These are phyloP conservation scores for Suhomyces panamericanus DNA, from an alignment of 1,139 yeast genomes.

Conservation along the genomic window DNA sequence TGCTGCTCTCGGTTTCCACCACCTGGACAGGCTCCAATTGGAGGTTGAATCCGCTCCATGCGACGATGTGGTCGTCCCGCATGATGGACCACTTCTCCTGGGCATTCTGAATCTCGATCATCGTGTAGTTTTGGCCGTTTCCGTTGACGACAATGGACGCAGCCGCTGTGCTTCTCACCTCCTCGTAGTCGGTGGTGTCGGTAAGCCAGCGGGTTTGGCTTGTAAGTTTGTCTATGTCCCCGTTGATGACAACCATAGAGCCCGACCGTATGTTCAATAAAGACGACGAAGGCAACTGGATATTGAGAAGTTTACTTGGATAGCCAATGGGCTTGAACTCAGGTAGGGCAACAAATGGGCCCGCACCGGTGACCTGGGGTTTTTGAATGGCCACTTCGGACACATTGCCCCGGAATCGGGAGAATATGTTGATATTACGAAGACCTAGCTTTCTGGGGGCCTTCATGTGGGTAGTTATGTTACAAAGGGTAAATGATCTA, in stretches of 20 bases:
- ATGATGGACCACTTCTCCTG: constrained; percentile 19
- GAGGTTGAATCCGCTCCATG: constrained; percentile 24
- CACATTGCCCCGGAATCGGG: not conserved
- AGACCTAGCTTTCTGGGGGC: not conserved
- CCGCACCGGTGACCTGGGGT: constrained; percentile 32
- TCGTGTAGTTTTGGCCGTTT: constrained; percentile 25
- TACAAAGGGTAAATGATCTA: no score
- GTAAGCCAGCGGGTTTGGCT: constrained; percentile 18
- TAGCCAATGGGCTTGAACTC: constrained; percentile 34
- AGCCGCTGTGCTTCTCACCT: constrained; percentile 25
- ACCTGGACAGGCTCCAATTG: constrained; percentile 11
- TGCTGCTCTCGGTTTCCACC: constrained; percentile 4
- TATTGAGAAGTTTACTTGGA: constrained; percentile 33
- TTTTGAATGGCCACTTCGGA: constrained; percentile 9
- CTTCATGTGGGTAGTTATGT: not conserved
- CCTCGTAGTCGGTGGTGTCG: constrained; percentile 25
- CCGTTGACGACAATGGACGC: constrained; percentile 36
- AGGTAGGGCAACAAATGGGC: constrained; percentile 45
- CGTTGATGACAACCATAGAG: constrained; percentile 37
- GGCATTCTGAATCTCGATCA: constrained; percentile 21
- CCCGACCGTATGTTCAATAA: constrained; percentile 34
- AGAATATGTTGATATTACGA: constrained; percentile 4
- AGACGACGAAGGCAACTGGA: constrained; percentile 38
- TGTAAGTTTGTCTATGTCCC: constrained; percentile 26
- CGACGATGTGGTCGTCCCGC: constrained; percentile 17